These are phyloP conservation scores for Rubia occidens DNA, from an alignment of 305 asterid genomes.

Conservation along the genomic window DNA sequence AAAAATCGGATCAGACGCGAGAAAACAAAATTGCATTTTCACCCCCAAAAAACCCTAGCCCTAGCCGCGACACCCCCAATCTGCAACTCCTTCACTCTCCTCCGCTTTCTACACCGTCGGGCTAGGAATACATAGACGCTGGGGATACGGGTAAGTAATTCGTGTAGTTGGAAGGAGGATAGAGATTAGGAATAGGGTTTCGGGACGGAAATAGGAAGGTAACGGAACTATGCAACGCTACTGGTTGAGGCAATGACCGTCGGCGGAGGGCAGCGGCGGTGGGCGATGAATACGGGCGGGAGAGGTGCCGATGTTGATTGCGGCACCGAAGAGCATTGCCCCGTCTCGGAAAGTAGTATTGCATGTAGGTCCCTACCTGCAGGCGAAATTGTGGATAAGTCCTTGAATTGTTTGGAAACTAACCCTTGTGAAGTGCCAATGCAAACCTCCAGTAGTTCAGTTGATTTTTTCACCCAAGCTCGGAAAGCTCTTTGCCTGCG, in stretches of 20 bases:
- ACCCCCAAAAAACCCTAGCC: conserved; percentile 61
- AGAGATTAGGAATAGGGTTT: conserved; percentile 21
- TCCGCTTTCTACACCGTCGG: conserved; percentile 8
- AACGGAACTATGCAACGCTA: conserved; percentile 46
- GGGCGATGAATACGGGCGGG: conserved; percentile 49
- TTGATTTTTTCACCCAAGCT: conserved; percentile 69
- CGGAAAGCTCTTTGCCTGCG: conserved; percentile 59
- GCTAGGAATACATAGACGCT: neutral
- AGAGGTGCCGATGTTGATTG: conserved; percentile 30
- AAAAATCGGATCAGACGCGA: conserved; percentile 40
- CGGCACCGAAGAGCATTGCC: conserved; percentile 40
- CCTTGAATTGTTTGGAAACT: conserved; percentile 38
- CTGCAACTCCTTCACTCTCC: neutral
- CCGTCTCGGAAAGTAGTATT: conserved; percentile 26
- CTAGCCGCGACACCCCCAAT: conserved; percentile 47
- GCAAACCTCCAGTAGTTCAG: conserved; percentile 20
- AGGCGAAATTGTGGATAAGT: conserved; percentile 46
- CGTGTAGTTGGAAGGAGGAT: neutral
- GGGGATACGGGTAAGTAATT: neutral
- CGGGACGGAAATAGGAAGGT: conserved; percentile 2
- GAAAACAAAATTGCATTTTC: conserved; percentile 29
- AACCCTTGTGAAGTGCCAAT: conserved; percentile 39
- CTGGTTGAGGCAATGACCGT: conserved; percentile 51
- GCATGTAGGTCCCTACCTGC: conserved; percentile 7
- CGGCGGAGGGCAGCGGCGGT: conserved; percentile 49